phyloP scores from a whole-genome alignment of 768 basidiomycete species.

The Kwoniella sp. region DNA sequence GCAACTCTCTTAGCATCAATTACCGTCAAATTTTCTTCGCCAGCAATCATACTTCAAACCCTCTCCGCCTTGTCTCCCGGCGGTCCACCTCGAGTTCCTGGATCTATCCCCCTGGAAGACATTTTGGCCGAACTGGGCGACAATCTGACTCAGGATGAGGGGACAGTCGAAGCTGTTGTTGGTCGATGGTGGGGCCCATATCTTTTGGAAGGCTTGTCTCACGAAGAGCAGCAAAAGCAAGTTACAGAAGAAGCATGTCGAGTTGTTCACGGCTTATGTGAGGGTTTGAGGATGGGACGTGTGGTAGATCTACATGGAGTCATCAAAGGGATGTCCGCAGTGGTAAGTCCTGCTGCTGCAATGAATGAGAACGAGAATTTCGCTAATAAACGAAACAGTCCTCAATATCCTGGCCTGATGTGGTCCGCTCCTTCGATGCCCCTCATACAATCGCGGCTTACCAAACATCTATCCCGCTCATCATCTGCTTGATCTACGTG shows the following conservation, averaged over 20 bases:
- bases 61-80: constrained; percentile 52
- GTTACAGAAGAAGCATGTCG: constrained; percentile 42
- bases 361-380: too few relatives aligned
- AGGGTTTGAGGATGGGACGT: constrained; percentile 46
- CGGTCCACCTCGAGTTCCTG: constrained; percentile 44
- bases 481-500: constrained; percentile 83
- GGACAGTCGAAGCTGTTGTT: constrained; percentile 51
- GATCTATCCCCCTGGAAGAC: constrained; percentile 49
- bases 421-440: constrained; percentile 84
- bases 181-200: constrained; percentile 53
- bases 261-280: constrained; percentile 44
- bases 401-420: constrained; percentile 73
- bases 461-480: constrained; percentile 81
- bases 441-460: constrained; percentile 81
- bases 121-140: constrained; percentile 56
- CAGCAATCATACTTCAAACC: constrained; percentile 52
- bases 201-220: constrained; percentile 29
- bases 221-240: constrained; percentile 36
- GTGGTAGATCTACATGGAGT: constrained; percentile 50
- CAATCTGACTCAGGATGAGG: constrained; percentile 51
- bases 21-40: constrained; percentile 51
- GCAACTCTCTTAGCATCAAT: constrained; percentile 40
- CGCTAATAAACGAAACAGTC: constrained; percentile 8
- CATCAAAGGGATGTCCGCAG: constrained; percentile 45
- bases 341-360: too few relatives aligned